phyloP scores from a whole-genome alignment of 768 basidiomycete species.

The Cystobasidium onofrii region DNA sequence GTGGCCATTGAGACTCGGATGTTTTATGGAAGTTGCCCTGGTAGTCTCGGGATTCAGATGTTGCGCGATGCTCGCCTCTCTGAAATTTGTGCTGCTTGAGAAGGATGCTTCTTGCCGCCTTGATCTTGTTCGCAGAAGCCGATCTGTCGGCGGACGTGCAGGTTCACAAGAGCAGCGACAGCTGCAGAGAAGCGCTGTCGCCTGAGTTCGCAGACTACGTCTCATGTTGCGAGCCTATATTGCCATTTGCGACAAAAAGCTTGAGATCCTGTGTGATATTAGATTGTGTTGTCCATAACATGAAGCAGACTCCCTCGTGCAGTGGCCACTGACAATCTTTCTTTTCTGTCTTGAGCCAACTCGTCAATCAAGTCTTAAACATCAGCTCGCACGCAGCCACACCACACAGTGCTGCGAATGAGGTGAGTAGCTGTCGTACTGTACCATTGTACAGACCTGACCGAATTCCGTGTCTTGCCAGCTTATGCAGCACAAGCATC shows the following conservation, averaged over 20 bases:
- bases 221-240: not conserved
- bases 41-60: no score
- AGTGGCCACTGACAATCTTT: no score
- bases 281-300: no score
- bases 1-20: slow-evolving; percentile 9
- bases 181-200: not conserved
- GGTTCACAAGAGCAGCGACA: not conserved
- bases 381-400: not conserved
- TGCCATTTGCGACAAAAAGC: no score
- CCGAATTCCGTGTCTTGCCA: not conserved
- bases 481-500: not conserved
- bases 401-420: not conserved
- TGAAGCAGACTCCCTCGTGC: no score
- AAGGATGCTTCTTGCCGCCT: not conserved
- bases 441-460: not conserved
- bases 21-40: no score
- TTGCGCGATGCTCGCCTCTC: no score
- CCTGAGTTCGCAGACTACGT: not conserved
- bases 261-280: no score
- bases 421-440: not conserved
- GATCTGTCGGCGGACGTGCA: not conserved
- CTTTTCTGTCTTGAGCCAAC: not conserved
- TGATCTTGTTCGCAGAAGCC: not conserved
- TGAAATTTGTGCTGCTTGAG: not conserved
- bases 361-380: not conserved